Conservation (phyloP, 2,329 filamentous ascomycete species). For the Sporothrix brunneoviolacea region DNA sequence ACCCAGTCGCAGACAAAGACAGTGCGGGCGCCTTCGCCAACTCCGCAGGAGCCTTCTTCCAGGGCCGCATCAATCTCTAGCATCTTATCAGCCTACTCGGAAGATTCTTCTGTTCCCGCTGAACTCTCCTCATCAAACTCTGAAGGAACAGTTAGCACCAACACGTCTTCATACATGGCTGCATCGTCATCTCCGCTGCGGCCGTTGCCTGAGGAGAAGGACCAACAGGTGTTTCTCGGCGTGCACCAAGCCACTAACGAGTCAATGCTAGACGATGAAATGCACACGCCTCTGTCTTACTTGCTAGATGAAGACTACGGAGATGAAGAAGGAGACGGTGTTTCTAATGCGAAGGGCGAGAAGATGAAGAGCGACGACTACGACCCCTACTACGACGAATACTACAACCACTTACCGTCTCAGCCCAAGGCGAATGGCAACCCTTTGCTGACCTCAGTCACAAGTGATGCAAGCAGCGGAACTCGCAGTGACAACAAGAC, state of each 20-base stretch:
- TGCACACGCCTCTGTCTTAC: slow-evolving; percentile 16
- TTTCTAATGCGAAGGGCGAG: background rate
- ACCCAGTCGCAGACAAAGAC: slow-evolving; percentile 18
- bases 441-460: too few species aligned
- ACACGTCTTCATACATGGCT: slow-evolving; percentile 28
- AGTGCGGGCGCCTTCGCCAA: slow-evolving; percentile 17
- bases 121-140: slow-evolving; percentile 25
- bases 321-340: slow-evolving; percentile 1
- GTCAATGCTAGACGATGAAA: background rate
- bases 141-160: slow-evolving; percentile 31
- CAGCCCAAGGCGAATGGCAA: background rate
- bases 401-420: slow-evolving; percentile 3
- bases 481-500: too few species aligned
- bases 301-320: slow-evolving; percentile 13
- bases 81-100: slow-evolving; percentile 49
- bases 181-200: slow-evolving; percentile 22
- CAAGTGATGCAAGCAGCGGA: too few species aligned
- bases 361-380: slow-evolving; percentile 4
- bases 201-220: background rate
- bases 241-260: background rate
- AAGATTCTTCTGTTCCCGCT: slow-evolving; percentile 4
- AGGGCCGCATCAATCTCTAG: slow-evolving; percentile 41
- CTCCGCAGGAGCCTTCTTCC: slow-evolving; percentile 19
- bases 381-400: slow-evolving; percentile 7
- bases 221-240: background rate